phyloP scores from a whole-genome alignment of 23 red algal species.

The Gracilaria domingensis region DNA sequence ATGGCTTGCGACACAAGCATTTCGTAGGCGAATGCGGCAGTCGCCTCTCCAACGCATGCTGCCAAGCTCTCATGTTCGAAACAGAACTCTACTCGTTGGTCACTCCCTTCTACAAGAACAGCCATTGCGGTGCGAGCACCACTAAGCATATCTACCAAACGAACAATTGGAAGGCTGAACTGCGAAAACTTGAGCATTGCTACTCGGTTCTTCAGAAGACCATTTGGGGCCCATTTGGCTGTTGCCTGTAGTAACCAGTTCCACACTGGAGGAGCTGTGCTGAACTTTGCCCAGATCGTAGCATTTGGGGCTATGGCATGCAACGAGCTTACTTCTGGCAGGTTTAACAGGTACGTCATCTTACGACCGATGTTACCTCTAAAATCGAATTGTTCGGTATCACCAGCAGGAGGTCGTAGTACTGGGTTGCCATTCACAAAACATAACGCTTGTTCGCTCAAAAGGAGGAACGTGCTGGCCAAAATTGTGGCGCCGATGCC shows the following conservation, averaged over 20 bases:
- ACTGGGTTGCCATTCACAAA: slow-evolving; percentile 4
- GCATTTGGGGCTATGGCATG: not conserved
- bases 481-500: slow-evolving; percentile 88
- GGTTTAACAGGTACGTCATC: slow-evolving; percentile 70
- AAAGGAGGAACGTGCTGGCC: slow-evolving; percentile 69
- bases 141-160: slow-evolving; percentile 74
- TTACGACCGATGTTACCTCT: slow-evolving; percentile 47
- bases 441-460: slow-evolving; percentile 54
- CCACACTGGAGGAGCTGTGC: slow-evolving; percentile 82
- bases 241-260: slow-evolving; percentile 79
- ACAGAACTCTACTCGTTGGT: not conserved
- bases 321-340: slow-evolving; percentile 81
- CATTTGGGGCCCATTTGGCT: slow-evolving; percentile 45
- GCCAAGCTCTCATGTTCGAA: slow-evolving; percentile 74
- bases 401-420: slow-evolving; percentile 22
- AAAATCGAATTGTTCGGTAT: slow-evolving; percentile 68
- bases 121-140: slow-evolving; percentile 78
- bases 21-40: slow-evolving; percentile 71
- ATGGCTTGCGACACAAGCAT: slow-evolving; percentile 3
- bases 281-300: slow-evolving; percentile 72
- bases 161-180: slow-evolving; percentile 68
- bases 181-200: slow-evolving; percentile 60
- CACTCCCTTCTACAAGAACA: slow-evolving; percentile 42
- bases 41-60: slow-evolving; percentile 78
- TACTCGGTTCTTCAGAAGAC: slow-evolving; percentile 46